A percentile compares a stretch with the other conserved stretches of the same genome.
These are phyloP conservation scores for Aspergillus tanneri DNA, from an alignment of 2,329 filamentous ascomycete species.

Conservation along the genomic window DNA sequence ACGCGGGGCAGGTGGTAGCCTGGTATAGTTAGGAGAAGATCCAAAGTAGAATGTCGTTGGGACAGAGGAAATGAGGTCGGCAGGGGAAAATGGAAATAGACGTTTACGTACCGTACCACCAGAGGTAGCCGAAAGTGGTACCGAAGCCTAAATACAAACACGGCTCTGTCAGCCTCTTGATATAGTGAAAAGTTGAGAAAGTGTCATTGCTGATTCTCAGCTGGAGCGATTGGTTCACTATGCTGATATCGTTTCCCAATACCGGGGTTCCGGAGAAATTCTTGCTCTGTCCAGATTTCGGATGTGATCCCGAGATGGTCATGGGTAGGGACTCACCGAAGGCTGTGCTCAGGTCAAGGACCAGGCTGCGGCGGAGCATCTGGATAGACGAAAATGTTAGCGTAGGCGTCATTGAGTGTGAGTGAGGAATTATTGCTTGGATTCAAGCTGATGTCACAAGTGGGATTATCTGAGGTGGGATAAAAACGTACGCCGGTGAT, in stretches of 20 bases:
- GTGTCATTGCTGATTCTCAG: no score
- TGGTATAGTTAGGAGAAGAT: conserved; percentile 25
- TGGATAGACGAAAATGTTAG: conserved; percentile 33
- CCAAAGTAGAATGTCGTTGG: not conserved
- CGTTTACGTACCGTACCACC: conserved; percentile 61
- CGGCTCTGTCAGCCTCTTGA: conserved; percentile 17
- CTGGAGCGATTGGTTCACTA: no score
- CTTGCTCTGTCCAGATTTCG: no score
- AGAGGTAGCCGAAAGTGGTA: conserved; percentile 62
- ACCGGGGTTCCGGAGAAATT: no score
- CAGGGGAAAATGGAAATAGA: conserved; percentile 1
- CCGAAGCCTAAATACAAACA: conserved; percentile 54
- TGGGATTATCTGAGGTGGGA: conserved; percentile 19
- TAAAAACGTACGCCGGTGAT: conserved; percentile 48
- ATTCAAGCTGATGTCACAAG: not conserved
- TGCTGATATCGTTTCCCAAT: no score
- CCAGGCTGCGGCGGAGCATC: conserved; percentile 66
- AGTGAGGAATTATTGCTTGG: not conserved
- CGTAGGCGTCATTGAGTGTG: not conserved
- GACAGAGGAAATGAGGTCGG: not conserved
- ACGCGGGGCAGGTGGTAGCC: conserved; percentile 65
- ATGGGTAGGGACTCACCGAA: conserved; percentile 54
- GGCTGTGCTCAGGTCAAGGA: conserved; percentile 66
- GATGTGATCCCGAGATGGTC: not conserved
- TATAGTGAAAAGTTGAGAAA: not conserved